Conservation (phyloP, 2,329 filamentous ascomycete genomes). For the Fusarium sulawesiense region DNA sequence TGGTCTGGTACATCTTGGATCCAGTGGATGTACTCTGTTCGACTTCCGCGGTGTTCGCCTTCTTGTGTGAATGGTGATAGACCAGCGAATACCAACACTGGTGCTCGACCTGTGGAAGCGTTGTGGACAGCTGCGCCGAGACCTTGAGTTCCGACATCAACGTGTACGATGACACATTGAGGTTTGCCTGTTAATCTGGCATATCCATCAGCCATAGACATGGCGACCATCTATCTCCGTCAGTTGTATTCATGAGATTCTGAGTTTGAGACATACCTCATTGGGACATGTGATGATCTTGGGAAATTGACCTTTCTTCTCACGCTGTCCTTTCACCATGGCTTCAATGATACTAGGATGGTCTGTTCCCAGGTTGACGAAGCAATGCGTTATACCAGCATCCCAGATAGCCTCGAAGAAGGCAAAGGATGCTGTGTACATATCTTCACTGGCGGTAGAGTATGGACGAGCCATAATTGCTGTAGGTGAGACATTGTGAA, state of each 20-base stretch:
- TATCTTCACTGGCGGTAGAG: constrained; percentile 49
- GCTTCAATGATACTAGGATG: constrained; percentile 84
- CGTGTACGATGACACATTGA: constrained; percentile 82
- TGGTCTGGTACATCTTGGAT: constrained; percentile 87
- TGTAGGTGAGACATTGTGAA: constrained; percentile 18
- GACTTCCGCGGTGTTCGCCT: constrained; percentile 79
- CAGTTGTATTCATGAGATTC: background rate
- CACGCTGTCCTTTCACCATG: constrained; percentile 79
- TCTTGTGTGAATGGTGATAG: constrained; percentile 81
- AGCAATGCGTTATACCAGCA: constrained; percentile 69
- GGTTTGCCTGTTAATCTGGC: constrained; percentile 77
- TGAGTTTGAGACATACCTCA: constrained; percentile 63
- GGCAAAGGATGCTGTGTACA: constrained; percentile 81
- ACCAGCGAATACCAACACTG: constrained; percentile 82
- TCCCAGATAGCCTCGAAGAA: constrained; percentile 87
- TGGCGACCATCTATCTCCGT: constrained; percentile 76
- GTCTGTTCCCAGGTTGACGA: constrained; percentile 76
- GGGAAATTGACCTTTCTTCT: constrained; percentile 73
- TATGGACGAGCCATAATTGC: constrained; percentile 36
- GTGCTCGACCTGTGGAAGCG: constrained; percentile 77
- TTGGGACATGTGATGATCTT: constrained; percentile 83
- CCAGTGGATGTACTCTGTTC: constrained; percentile 89
- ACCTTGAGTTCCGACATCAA: constrained; percentile 84
- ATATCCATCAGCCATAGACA: constrained; percentile 87
- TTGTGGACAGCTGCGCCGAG: constrained; percentile 84